phyloP scores from a whole-genome alignment of 768 basidiomycete species.

The Lentinula lateritia region DNA sequence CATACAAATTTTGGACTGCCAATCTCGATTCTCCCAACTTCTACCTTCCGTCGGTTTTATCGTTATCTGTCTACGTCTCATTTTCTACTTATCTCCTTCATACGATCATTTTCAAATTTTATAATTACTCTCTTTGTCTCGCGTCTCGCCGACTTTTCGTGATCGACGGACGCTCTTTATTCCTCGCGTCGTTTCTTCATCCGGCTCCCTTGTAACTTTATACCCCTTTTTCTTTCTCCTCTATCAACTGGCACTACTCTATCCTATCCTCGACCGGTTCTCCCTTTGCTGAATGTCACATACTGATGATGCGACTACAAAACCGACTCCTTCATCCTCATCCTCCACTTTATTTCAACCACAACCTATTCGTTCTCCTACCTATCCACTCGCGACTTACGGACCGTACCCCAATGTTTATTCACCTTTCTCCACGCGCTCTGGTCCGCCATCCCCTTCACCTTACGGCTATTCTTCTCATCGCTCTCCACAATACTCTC shows the following conservation, averaged over 20 bases:
- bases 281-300: neutral
- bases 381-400: conserved; percentile 3
- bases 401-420: conserved; percentile 2
- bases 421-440: neutral
- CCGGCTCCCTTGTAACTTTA: neutral
- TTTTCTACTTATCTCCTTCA: neutral
- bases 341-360: neutral
- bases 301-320: neutral
- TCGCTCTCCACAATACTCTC: neutral
- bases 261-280: too few relatives aligned
- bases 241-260: neutral
- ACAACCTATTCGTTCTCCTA: neutral
- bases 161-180: neutral
- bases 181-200: neutral
- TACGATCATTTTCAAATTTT: neutral
- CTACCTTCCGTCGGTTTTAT: neutral
- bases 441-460: conserved; percentile 1
- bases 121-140: neutral
- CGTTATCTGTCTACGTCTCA: too few relatives aligned
- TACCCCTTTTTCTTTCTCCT: neutral
- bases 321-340: neutral
- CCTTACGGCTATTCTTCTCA: neutral
- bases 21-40: neutral
- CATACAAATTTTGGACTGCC: neutral
- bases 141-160: neutral